phyloP scores from a whole-genome alignment of 2,329 filamentous ascomycete species.

The Colletotrichum falcatum region DNA sequence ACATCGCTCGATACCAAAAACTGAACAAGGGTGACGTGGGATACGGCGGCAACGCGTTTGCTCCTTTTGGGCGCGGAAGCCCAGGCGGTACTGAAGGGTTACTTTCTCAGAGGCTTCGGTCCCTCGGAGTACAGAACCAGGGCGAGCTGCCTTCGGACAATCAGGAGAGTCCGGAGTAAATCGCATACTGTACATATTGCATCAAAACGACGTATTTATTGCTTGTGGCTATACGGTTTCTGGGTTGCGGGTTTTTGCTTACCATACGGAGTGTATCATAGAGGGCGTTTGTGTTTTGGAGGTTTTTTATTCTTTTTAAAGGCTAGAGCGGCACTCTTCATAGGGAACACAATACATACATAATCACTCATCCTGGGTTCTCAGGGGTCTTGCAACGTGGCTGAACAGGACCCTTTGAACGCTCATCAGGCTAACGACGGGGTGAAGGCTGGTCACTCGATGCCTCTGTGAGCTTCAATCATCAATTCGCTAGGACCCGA shows the following conservation, averaged over 20 bases:
- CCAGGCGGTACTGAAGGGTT: constrained; percentile 71
- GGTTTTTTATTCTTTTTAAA: no score
- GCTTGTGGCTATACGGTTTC: not conserved
- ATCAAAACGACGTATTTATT: not conserved
- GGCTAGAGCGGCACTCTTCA: not conserved
- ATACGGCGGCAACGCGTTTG: constrained; percentile 69
- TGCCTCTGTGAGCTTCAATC: not conserved
- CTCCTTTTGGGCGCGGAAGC: constrained; percentile 51
- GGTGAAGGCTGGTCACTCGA: not conserved
- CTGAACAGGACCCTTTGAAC: not conserved
- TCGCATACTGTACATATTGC: constrained; percentile 7
- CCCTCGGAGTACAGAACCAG: constrained; percentile 63
- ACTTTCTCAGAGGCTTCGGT: constrained; percentile 75
- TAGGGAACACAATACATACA: not conserved
- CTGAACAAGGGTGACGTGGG: constrained; percentile 73
- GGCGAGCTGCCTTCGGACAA: constrained; percentile 9
- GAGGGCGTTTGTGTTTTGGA: not conserved
- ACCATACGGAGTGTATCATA: constrained; percentile 14
- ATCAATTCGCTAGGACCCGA: not conserved
- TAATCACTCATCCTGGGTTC: not conserved
- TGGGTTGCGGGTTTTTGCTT: not conserved
- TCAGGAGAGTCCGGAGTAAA: not conserved
- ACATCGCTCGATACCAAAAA: constrained; percentile 68
- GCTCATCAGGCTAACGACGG: not conserved
- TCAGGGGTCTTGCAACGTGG: not conserved